Evolutionary conservation across 2,329 filamentous ascomycete species (phyloP).

Genomic region (Mycosphaerella arachidis): DNA sequence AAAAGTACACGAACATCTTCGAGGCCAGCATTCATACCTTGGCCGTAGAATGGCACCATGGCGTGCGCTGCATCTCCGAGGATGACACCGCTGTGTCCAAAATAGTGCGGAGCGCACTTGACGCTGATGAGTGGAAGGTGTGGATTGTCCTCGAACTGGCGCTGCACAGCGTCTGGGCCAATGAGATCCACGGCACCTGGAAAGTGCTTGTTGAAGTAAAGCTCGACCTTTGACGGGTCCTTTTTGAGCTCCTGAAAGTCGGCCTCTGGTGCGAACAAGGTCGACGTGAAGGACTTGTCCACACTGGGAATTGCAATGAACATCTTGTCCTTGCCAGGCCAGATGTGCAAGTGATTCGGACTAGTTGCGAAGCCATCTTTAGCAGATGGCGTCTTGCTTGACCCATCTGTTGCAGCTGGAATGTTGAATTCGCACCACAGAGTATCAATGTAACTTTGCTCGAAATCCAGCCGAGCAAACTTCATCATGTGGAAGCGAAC

Average conservation of each 20-base stretch:
- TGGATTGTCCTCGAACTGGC: conserved; percentile 75
- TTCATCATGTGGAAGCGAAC: conserved; percentile 96
- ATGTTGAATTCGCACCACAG: conserved; percentile 97
- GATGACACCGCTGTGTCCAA: conserved; percentile 70
- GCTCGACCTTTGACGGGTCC: conserved; percentile 55
- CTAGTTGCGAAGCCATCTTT: conserved; percentile 68
- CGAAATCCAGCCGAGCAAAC: conserved; percentile 81
- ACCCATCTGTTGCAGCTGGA: conserved; percentile 41
- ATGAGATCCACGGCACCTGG: conserved; percentile 74
- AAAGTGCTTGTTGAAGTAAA: conserved; percentile 79
- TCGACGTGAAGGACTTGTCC: conserved; percentile 92
- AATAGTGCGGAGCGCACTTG: conserved; percentile 88
- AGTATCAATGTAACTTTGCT: conserved; percentile 92
- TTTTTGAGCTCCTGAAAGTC: conserved; percentile 66
- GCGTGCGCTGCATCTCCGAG: conserved; percentile 93
- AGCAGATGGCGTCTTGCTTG: conserved; percentile 27
- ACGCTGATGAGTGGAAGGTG: conserved; percentile 91
- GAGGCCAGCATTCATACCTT: conserved; percentile 94
- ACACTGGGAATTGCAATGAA: conserved; percentile 92
- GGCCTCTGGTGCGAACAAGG: conserved; percentile 74
- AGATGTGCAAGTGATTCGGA: conserved; percentile 93
- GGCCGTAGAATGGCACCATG: conserved; percentile 97
- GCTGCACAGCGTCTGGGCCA: conserved; percentile 59
- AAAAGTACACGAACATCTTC: conserved; percentile 92
- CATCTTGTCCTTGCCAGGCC: conserved; percentile 85